A percentile compares a stretch with the other conserved stretches of the same genome.
These are phyloP conservation scores for Phytophthora foliorum DNA, from an alignment of 352 stramenopile genomes.

Conservation along the genomic window DNA sequence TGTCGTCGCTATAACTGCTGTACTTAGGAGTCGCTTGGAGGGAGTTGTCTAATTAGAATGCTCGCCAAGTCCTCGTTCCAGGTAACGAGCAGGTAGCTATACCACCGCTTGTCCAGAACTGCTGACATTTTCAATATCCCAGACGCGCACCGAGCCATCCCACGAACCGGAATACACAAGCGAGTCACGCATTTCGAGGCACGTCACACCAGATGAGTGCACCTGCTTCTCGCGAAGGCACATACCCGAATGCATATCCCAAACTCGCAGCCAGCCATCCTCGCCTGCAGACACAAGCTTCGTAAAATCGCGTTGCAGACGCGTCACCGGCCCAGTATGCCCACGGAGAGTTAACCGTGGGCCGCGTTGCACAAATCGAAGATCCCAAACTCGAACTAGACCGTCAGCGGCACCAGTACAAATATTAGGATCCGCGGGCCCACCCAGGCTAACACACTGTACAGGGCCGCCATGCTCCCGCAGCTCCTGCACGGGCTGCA, in stretches of 20 bases:
- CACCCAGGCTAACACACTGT: constrained; percentile 74
- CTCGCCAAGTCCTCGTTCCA: not conserved
- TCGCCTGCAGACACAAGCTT: constrained; percentile 83
- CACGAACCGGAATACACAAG: constrained; percentile 79
- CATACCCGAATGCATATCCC: constrained; percentile 84
- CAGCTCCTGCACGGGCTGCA: constrained; percentile 65
- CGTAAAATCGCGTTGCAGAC: constrained; percentile 83
- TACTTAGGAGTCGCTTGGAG: not conserved
- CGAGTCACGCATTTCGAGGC: constrained; percentile 67
- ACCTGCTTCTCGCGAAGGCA: constrained; percentile 65
- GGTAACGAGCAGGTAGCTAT: constrained; percentile 6
- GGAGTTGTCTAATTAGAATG: not conserved
- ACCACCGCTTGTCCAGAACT: constrained; percentile 24
- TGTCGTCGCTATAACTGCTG: constrained; percentile 9
- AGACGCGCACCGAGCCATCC: constrained; percentile 78
- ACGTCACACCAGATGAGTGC: constrained; percentile 74
- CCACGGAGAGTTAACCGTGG: constrained; percentile 67
- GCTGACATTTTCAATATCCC: constrained; percentile 64
- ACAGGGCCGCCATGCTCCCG: constrained; percentile 74
- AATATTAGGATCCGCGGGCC: constrained; percentile 79
- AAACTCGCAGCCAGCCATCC: constrained; percentile 76
- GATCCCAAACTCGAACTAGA: constrained; percentile 84
- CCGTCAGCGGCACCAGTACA: constrained; percentile 81
- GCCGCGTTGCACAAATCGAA: constrained; percentile 78
- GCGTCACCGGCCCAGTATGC: constrained; percentile 64